These are phyloP conservation scores for Moniliophthora roreri DNA, from an alignment of 1,284 basidiomycete species.

Conservation along the genomic window DNA sequence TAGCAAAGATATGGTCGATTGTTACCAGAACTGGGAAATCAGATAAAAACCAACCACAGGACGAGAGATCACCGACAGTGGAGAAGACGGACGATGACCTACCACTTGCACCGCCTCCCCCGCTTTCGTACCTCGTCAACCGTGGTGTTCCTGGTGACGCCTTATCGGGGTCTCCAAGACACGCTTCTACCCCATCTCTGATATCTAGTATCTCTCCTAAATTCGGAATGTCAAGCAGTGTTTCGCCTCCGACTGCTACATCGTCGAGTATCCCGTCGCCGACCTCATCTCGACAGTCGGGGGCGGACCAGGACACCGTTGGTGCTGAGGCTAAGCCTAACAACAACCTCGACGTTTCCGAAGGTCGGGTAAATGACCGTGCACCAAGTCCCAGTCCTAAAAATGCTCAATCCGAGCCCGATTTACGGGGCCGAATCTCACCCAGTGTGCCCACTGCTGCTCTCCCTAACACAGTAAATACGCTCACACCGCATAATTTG, in stretches of 20 bases:
- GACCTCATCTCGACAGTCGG: slow-evolving; percentile 63
- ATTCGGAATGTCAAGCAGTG: slow-evolving; percentile 48
- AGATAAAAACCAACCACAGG: slow-evolving; percentile 25
- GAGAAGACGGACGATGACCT: slow-evolving; percentile 61
- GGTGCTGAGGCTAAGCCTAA: slow-evolving; percentile 41
- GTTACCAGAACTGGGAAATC: slow-evolving; percentile 63
- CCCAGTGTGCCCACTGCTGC: slow-evolving; percentile 30
- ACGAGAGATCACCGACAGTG: slow-evolving; percentile 30
- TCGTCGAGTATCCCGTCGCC: slow-evolving; percentile 74
- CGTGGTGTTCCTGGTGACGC: slow-evolving; percentile 51
- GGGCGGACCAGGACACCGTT: slow-evolving; percentile 51
- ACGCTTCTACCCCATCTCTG: slow-evolving; percentile 68
- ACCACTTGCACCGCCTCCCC: slow-evolving; percentile 82
- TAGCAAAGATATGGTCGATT: slow-evolving; percentile 83
- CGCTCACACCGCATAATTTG: slow-evolving; percentile 24
- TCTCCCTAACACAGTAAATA: slow-evolving; percentile 30
- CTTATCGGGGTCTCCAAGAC: slow-evolving; percentile 39
- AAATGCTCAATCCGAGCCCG: slow-evolving; percentile 56
- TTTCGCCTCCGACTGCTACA: slow-evolving; percentile 70
- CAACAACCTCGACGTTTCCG: slow-evolving; percentile 38
- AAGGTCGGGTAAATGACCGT: slow-evolving; percentile 32
- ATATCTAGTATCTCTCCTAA: slow-evolving; percentile 59
- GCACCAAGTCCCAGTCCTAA: slow-evolving; percentile 22
- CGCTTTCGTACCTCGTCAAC: slow-evolving; percentile 80
- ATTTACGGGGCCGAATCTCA: slow-evolving; percentile 49